These are phyloP conservation scores for Colletotrichum echinochloae DNA, from an alignment of 2,329 filamentous ascomycete species.

Conservation along the genomic window DNA sequence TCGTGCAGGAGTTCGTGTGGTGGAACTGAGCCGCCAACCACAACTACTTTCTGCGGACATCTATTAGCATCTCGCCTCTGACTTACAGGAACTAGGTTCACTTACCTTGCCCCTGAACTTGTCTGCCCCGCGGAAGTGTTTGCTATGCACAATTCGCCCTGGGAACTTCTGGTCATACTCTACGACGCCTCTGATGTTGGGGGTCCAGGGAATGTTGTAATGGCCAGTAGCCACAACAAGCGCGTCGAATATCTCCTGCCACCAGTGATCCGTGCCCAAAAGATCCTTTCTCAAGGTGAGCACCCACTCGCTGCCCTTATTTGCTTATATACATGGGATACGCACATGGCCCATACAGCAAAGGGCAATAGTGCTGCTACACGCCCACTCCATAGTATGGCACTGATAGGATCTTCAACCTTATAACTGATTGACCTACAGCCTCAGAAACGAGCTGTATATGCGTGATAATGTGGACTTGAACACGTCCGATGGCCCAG, in stretches of 20 bases:
- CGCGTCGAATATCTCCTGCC: constrained; percentile 55
- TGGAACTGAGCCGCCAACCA: constrained; percentile 69
- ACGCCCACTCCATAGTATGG: too few relatives aligned
- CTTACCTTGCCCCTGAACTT: constrained; percentile 43
- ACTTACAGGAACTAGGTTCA: accelerated
- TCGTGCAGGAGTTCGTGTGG: constrained; percentile 68
- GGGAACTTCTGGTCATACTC: constrained; percentile 54
- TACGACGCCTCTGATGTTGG: constrained; percentile 54
- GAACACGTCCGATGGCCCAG: constrained; percentile 47
- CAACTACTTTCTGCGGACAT: constrained; percentile 59
- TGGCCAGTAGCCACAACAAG: constrained; percentile 56
- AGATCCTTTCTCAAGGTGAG: constrained; percentile 61
- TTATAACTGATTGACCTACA: too few relatives aligned
- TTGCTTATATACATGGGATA: too few relatives aligned
- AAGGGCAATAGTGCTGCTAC: constrained; percentile 42
- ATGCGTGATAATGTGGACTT: constrained; percentile 69
- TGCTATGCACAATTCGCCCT: constrained; percentile 54
- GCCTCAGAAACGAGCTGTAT: constrained; percentile 60
- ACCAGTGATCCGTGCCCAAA: constrained; percentile 53
- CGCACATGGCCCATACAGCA: too few relatives aligned
- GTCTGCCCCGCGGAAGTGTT: constrained; percentile 51
- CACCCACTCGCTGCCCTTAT: constrained; percentile 59
- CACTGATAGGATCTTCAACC: too few relatives aligned
- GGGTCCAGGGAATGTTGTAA: constrained; percentile 55
- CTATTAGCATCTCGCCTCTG: background rate